A percentile compares a stretch with the other conserved stretches of the same genome.
phyloP scores from a whole-genome alignment of 495 filamentous ascomycete genomes.

The Trichoderma reesei region DNA sequence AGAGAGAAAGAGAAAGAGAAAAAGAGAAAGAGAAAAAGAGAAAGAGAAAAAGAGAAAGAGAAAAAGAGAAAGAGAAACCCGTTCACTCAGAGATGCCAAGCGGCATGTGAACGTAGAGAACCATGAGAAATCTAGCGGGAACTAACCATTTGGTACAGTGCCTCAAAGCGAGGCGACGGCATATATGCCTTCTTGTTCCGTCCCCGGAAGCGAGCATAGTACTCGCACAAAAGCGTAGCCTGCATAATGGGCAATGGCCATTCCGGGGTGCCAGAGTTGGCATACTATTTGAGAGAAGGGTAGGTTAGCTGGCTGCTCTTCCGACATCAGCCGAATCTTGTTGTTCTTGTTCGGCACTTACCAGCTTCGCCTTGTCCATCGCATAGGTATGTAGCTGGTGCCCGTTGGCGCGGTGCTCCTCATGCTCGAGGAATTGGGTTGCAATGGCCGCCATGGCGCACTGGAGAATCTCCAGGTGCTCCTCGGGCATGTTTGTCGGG shows the following conservation, averaged over 20 bases:
- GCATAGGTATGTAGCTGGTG: slow-evolving; percentile 37
- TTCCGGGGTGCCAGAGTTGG: slow-evolving; percentile 22
- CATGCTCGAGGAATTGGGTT: slow-evolving; percentile 33
- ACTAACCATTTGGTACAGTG: slow-evolving; percentile 39
- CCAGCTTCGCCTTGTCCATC: slow-evolving; percentile 29
- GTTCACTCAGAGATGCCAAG: slow-evolving; percentile 21
- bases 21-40: slow-evolving; percentile 20
- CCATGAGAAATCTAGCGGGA: slow-evolving; percentile 5
- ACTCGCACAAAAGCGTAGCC: slow-evolving; percentile 45
- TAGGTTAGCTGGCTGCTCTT: slow-evolving; percentile 4
- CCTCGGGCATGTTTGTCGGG: slow-evolving; percentile 14
- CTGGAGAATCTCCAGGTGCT: slow-evolving; percentile 26
- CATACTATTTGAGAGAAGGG: neutral
- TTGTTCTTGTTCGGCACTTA: neutral
- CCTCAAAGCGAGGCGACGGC: slow-evolving; percentile 39
- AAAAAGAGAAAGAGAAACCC: neutral
- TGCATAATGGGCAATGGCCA: slow-evolving; percentile 44
- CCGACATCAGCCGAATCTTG: neutral
- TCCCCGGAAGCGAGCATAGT: slow-evolving; percentile 44
- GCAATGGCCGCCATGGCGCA: slow-evolving; percentile 42
- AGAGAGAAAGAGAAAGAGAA: slow-evolving; percentile 14
- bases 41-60: neutral
- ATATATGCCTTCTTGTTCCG: slow-evolving; percentile 29
- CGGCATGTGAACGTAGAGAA: neutral
- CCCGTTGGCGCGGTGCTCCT: slow-evolving; percentile 36